Conservation (phyloP, 805 yeast species). For the Wickerhamomyces ciferrii region DNA sequence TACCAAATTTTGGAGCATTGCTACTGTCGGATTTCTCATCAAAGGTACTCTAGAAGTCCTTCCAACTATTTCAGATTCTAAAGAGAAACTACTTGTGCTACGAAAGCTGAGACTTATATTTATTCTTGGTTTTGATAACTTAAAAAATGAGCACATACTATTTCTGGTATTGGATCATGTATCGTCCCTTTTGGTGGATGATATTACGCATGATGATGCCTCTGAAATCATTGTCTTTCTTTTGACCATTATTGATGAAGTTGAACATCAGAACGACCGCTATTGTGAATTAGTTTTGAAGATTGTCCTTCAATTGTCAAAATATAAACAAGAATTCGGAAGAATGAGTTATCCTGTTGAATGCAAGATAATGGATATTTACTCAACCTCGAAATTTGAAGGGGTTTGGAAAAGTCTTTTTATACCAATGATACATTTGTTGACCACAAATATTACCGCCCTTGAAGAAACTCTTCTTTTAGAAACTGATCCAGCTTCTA, state of each 20-base stretch:
- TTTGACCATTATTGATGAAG: not conserved
- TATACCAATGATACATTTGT: not conserved
- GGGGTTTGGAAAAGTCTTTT: not conserved
- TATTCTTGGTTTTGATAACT: conserved; percentile 17
- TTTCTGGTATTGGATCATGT: conserved; percentile 12
- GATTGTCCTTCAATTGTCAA: not conserved
- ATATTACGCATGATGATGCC: conserved; percentile 21
- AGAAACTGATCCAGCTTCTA: not conserved
- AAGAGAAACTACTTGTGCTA: conserved; percentile 22
- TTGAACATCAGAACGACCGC: not conserved
- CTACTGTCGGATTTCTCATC: conserved; percentile 30
- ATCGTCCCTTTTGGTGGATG: conserved; percentile 12
- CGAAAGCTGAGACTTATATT: conserved; percentile 34
- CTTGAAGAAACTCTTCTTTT: not conserved
- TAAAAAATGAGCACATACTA: conserved; percentile 14
- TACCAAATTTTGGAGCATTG: conserved; percentile 29
- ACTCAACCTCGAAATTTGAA: not conserved
- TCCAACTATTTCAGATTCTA: conserved; percentile 6
- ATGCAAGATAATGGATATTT: not conserved
- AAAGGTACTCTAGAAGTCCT: conserved; percentile 27
- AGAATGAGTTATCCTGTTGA: too few species aligned
- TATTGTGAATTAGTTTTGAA: not conserved
- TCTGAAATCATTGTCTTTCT: conserved; percentile 16
- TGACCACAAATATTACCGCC: not conserved
- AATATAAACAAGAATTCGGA: not conserved